Conservation (phyloP, 2,329 filamentous ascomycete species). For the Didymella pomorum region DNA sequence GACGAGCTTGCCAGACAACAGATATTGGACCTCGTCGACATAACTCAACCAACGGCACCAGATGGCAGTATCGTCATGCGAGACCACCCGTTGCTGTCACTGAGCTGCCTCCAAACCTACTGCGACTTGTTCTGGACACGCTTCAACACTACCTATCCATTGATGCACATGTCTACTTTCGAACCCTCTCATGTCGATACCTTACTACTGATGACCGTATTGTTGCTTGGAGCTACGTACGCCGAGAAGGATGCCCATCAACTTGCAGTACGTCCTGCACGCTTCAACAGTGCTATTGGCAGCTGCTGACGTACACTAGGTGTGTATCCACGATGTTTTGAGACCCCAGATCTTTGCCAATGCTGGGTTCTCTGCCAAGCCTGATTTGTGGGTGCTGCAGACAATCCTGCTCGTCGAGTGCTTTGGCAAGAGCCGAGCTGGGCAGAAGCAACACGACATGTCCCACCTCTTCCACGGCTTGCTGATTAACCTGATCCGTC, state of each 20-base stretch:
- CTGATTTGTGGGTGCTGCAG: constrained; percentile 68
- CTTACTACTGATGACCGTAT: constrained; percentile 62
- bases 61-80: constrained; percentile 58
- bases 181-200: constrained; percentile 60
- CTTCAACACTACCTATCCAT: constrained; percentile 68
- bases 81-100: constrained; percentile 61
- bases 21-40: constrained; percentile 61
- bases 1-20: constrained; percentile 54
- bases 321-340: constrained; percentile 68
- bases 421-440: constrained; percentile 69
- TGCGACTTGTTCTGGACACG: constrained; percentile 67
- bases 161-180: constrained; percentile 67
- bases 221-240: constrained; percentile 70
- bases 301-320: constrained; percentile 28
- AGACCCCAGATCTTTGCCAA: constrained; percentile 67
- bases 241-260: constrained; percentile 66
- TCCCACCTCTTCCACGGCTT: constrained; percentile 67
- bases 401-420: constrained; percentile 70
- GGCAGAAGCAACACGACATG: constrained; percentile 70
- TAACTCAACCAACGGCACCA: constrained; percentile 58
- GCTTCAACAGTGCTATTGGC: neutral
- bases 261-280: constrained; percentile 55
- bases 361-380: constrained; percentile 64
- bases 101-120: constrained; percentile 63
- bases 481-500: constrained; percentile 63